Evolutionary conservation across 2,329 filamentous ascomycete genomes (phyloP).

Genomic region (Penicillium sp.): DNA sequence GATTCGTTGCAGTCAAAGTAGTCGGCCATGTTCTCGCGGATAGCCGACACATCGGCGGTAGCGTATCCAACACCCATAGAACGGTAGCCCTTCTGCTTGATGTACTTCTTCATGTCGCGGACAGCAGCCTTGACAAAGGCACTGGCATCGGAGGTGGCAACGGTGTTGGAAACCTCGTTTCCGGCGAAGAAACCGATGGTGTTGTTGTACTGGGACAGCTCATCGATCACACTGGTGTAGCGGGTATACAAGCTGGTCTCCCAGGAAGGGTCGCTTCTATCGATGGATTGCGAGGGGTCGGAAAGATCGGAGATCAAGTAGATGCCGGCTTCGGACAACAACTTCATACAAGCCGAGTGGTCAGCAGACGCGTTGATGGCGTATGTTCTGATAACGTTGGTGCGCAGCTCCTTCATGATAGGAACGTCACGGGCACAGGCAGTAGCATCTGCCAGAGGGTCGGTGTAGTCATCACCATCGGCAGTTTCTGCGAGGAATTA

Average conservation of each 20-base stretch:
- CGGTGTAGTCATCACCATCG: conserved; percentile 62
- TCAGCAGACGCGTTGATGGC: conserved; percentile 76
- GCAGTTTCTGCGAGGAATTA: conserved; percentile 49
- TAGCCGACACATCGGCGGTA: conserved; percentile 85
- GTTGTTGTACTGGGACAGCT: conserved; percentile 78
- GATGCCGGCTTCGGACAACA: conserved; percentile 80
- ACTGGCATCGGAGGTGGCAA: conserved; percentile 81
- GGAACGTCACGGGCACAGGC: conserved; percentile 82
- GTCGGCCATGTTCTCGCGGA: conserved; percentile 75
- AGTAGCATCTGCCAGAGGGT: conserved; percentile 73
- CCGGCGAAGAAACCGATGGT: conserved; percentile 94
- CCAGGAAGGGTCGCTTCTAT: conserved; percentile 77
- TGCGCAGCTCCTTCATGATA: conserved; percentile 72
- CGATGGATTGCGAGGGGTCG: conserved; percentile 77
- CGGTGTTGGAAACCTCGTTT: conserved; percentile 89
- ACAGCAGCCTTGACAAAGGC: conserved; percentile 96
- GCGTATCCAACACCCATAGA: conserved; percentile 87
- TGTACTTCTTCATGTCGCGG: conserved; percentile 89
- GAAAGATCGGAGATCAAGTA: conserved; percentile 90
- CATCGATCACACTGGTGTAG: conserved; percentile 81
- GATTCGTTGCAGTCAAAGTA: conserved; percentile 86
- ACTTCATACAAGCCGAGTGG: conserved; percentile 79
- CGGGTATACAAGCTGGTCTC: conserved; percentile 71
- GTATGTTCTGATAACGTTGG: conserved; percentile 92
- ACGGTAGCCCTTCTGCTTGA: conserved; percentile 73